Conservation (phyloP, 176 grass and related monocot genomes). For the Elaeis guineensis region DNA sequence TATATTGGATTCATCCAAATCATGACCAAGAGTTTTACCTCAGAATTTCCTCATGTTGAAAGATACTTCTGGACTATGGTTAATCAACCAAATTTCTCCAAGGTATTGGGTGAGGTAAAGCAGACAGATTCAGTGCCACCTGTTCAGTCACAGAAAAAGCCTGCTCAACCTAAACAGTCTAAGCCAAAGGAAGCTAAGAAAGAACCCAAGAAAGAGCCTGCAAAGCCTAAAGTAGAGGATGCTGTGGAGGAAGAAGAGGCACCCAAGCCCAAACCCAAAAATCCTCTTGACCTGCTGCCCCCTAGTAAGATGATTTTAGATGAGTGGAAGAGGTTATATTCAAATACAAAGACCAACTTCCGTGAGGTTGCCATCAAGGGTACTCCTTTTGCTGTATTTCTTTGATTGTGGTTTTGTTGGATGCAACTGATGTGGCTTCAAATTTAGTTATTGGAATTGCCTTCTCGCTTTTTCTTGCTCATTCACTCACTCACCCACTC, state of each 20-base stretch:
- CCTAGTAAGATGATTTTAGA: slow-evolving; percentile 88
- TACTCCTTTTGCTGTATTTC: not conserved
- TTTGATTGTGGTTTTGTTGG: too few species aligned
- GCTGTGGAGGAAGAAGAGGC: slow-evolving; percentile 46
- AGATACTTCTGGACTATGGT: slow-evolving; percentile 12
- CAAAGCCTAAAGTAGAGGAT: slow-evolving; percentile 43
- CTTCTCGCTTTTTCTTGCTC: too few species aligned
- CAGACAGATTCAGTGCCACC: slow-evolving; percentile 7
- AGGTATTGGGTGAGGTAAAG: slow-evolving; percentile 8
- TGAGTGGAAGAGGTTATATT: slow-evolving; percentile 88
- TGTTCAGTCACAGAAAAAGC: slow-evolving; percentile 34
- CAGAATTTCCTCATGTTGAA: slow-evolving; percentile 64
- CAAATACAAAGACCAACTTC: slow-evolving; percentile 87
- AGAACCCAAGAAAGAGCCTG: slow-evolving; percentile 41
- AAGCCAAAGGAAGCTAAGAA: slow-evolving; percentile 66
- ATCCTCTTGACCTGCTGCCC: slow-evolving; percentile 72
- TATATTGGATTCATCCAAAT: slow-evolving; percentile 36
- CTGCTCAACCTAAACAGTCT: slow-evolving; percentile 49
- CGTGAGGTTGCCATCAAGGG: slow-evolving; percentile 87
- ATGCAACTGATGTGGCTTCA: too few species aligned
- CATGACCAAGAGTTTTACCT: slow-evolving; percentile 68
- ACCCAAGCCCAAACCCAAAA: slow-evolving; percentile 77
- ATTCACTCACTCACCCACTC: too few species aligned
- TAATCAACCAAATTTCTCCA: slow-evolving; percentile 6
- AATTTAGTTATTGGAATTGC: too few species aligned